Percentiles rank a stretch among this genome's conserved stretches.
These are phyloP conservation scores for Trichoderma koningii DNA, from an alignment of 2,329 filamentous ascomycete genomes.

Conservation along the genomic window DNA sequence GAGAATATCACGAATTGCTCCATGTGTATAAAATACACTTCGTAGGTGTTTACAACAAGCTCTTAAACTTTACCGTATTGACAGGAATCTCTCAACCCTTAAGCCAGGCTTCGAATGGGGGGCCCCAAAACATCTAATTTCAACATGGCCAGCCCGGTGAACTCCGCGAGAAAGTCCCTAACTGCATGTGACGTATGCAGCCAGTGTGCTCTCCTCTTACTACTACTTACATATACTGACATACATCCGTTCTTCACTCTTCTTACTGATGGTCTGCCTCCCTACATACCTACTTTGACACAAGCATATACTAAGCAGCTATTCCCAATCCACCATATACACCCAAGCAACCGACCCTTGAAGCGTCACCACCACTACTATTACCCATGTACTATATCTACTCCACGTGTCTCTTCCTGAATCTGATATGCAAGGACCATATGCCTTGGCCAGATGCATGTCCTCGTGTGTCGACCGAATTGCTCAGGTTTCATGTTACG, in stretches of 20 bases:
- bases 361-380: not conserved
- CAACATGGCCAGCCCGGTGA: too few species aligned
- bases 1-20: too few species aligned
- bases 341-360: too few species aligned
- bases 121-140: too few species aligned
- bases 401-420: not conserved
- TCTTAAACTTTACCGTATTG: too few species aligned
- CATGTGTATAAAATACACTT: too few species aligned
- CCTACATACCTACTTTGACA: not conserved
- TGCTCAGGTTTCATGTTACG: conserved; percentile 5
- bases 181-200: too few species aligned
- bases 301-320: not conserved
- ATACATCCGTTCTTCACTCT: not conserved
- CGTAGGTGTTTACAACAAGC: too few species aligned
- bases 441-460: not conserved
- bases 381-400: not conserved
- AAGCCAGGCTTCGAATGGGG: too few species aligned
- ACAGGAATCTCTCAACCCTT: too few species aligned
- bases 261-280: not conserved
- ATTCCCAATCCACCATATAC: not conserved
- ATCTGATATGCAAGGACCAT: conserved; percentile 5
- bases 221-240: not conserved
- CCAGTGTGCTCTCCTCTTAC: not conserved
- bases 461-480: conserved; percentile 2
- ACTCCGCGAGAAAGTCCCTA: too few species aligned